These are phyloP conservation scores for Solidago caesia DNA, from an alignment of 129 eudicot species.

Conservation along the genomic window DNA sequence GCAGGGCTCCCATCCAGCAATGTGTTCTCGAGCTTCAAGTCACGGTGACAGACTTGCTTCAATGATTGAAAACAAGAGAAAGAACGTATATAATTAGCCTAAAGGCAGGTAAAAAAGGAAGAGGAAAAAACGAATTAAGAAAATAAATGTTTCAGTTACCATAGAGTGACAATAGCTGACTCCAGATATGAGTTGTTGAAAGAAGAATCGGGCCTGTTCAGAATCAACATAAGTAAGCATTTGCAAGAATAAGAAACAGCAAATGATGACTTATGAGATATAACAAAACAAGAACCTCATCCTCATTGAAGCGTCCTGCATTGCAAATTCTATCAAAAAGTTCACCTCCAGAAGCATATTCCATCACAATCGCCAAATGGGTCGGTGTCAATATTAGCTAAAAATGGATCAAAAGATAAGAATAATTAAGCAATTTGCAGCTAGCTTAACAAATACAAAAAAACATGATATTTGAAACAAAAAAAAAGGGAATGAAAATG, in stretches of 20 bases:
- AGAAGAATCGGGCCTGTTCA: constrained; percentile 56
- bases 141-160: constrained; percentile 30
- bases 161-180: constrained; percentile 76
- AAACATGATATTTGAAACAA: no score
- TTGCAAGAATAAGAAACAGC: constrained; percentile 10
- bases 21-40: constrained; percentile 75
- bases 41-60: constrained; percentile 88
- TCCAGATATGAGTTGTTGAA: constrained; percentile 75
- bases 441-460: background rate
- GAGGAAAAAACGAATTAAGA: background rate
- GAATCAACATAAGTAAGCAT: constrained; percentile 18
- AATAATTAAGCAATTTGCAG: background rate
- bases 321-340: constrained; percentile 59
- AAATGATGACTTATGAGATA: background rate
- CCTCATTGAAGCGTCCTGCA: constrained; percentile 61
- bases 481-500: background rate
- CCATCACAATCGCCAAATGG: constrained; percentile 69
- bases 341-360: constrained; percentile 73
- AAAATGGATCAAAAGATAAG: background rate
- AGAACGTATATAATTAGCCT: constrained; percentile 14
- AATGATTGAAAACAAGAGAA: constrained; percentile 24
- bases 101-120: background rate
- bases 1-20: constrained; percentile 81
- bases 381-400: constrained; percentile 66
- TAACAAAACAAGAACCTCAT: constrained; percentile 40